These are phyloP conservation scores for Eucalyptus albens DNA, from an alignment of 345 rosid genomes.

Conservation along the genomic window DNA sequence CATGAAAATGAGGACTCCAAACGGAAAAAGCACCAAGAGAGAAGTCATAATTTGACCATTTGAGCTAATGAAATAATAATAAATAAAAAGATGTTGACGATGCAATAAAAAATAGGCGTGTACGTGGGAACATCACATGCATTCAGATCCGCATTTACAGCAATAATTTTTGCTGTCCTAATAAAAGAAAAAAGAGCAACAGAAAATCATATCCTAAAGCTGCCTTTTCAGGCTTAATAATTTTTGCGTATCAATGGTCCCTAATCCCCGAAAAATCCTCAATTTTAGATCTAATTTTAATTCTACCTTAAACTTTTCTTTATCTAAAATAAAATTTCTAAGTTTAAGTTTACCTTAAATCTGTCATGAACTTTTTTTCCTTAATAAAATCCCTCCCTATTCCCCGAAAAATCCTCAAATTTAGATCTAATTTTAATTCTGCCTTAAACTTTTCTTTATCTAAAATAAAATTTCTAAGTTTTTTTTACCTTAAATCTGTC, in stretches of 20 bases:
- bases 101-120: background rate
- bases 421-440: no score
- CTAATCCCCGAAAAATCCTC: no score
- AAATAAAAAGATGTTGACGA: background rate
- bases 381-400: no score
- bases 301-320: no score
- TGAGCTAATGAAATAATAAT: background rate
- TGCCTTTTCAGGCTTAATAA: background rate
- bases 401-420: background rate
- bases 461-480: no score
- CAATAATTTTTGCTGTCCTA: background rate
- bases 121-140: background rate
- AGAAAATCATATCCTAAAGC: background rate
- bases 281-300: no score
- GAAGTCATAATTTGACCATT: background rate
- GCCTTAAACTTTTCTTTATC: no score
- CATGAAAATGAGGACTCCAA: background rate
- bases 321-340: no score
- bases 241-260: background rate
- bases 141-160: background rate
- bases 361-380: no score
- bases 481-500: no score
- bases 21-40: background rate
- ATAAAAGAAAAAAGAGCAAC: background rate
- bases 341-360: no score